These are phyloP conservation scores for Aplosporella prunicola DNA, from an alignment of 2,329 filamentous ascomycete genomes.

Conservation along the genomic window DNA sequence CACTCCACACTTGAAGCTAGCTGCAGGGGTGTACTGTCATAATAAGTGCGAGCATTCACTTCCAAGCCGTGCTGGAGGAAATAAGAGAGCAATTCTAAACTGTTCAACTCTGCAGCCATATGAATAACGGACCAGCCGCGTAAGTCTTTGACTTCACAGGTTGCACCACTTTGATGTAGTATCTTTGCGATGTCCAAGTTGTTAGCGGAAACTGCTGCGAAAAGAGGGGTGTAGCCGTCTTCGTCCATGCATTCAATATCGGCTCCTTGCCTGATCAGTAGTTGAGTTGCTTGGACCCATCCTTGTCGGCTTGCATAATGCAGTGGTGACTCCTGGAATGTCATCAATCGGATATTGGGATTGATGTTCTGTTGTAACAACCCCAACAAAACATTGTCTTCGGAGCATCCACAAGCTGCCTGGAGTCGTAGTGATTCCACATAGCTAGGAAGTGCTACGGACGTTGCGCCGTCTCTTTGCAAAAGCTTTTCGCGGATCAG, in stretches of 20 bases:
- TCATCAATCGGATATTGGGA: neutral
- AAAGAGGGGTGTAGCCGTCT: neutral
- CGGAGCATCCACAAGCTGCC: neutral
- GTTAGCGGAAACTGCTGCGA: neutral
- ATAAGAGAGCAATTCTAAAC: neutral
- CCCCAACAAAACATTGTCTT: neutral
- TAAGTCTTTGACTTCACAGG: too few species aligned
- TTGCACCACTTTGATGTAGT: neutral
- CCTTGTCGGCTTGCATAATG: neutral
- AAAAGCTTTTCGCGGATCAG: neutral
- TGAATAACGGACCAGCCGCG: neutral
- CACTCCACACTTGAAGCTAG: neutral
- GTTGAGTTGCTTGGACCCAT: neutral
- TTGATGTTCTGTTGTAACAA: neutral
- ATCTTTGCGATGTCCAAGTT: neutral
- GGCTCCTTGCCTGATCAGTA: neutral
- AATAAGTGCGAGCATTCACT: neutral
- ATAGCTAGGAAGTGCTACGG: neutral
- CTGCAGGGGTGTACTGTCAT: neutral
- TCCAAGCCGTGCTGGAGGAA: neutral
- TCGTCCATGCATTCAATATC: neutral
- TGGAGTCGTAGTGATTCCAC: neutral
- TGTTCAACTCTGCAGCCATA: neutral
- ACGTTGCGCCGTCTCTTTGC: fast-evolving
- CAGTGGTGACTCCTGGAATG: neutral